Percentiles rank a stretch among this genome's conserved stretches.
Conservation (phyloP, 495 filamentous ascomycete species). For the Symbiotaphrina buchneri region DNA sequence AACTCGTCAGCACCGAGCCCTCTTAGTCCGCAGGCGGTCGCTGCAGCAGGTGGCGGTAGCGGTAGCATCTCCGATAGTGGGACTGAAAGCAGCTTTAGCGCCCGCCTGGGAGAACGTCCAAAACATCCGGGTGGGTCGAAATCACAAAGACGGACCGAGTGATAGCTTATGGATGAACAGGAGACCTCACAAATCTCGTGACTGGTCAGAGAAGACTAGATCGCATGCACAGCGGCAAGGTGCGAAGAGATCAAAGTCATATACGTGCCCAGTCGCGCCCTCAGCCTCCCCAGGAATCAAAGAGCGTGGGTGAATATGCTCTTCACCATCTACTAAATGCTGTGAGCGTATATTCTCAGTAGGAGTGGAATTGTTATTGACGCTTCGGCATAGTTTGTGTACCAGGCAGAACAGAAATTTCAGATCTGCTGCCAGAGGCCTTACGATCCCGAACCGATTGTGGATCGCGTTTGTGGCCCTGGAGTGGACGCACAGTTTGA, state of each 20-base stretch:
- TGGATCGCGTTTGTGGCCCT: conserved; percentile 76
- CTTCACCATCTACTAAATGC: conserved; percentile 91
- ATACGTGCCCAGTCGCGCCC: conserved; percentile 68
- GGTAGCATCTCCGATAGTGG: neutral
- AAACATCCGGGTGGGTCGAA: conserved; percentile 2
- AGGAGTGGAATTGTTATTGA: neutral
- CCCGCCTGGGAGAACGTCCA: no score
- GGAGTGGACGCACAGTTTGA: conserved; percentile 83
- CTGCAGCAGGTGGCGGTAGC: conserved; percentile 8
- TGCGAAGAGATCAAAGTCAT: conserved; percentile 47
- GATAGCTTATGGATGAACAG: conserved; percentile 1
- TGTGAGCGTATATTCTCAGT: conserved; percentile 19
- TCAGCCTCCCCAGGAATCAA: conserved; percentile 47
- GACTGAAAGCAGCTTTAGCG: no score
- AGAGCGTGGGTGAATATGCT: conserved; percentile 90
- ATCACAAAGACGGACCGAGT: neutral
- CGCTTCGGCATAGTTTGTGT: conserved; percentile 33
- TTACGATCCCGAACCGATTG: conserved; percentile 50
- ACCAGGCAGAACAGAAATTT: conserved; percentile 83
- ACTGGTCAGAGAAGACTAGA: conserved; percentile 26
- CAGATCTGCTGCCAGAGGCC: conserved; percentile 56
- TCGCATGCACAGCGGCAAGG: conserved; percentile 38
- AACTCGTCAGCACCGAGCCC: conserved; percentile 49
- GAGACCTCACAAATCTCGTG: conserved; percentile 7
- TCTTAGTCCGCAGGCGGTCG: conserved; percentile 64